Evolutionary conservation across 2,329 filamentous ascomycete species (phyloP).

Genomic region (Diaporthe humulicola): DNA sequence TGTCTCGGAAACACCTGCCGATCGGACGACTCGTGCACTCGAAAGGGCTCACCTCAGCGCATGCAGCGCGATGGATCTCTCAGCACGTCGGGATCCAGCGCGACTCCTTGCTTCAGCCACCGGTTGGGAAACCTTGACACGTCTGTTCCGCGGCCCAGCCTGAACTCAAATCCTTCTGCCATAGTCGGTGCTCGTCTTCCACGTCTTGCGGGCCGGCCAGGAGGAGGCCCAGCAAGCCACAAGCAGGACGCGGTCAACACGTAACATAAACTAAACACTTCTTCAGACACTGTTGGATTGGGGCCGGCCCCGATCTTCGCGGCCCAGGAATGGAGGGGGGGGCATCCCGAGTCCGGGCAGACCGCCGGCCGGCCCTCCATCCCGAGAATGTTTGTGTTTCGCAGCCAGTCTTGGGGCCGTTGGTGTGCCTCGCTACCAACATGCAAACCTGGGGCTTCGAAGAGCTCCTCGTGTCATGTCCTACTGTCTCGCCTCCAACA

Average conservation of each 20-base stretch:
- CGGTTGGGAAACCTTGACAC: neutral
- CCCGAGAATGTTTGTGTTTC: conserved; percentile 23
- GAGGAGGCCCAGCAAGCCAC: neutral
- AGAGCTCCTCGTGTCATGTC: conserved; percentile 5
- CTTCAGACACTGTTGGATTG: neutral
- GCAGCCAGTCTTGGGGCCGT: neutral
- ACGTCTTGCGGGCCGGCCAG: neutral
- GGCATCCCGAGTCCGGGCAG: conserved; percentile 27
- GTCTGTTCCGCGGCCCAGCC: conserved; percentile 8
- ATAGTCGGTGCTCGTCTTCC: neutral
- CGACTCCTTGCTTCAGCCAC: conserved; percentile 22
- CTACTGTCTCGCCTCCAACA: neutral
- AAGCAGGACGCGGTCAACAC: neutral
- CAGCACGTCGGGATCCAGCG: conserved; percentile 17
- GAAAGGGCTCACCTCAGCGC: conserved; percentile 22
- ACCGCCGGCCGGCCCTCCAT: conserved; percentile 32
- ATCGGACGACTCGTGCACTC: conserved; percentile 15
- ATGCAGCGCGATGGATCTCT: conserved; percentile 25
- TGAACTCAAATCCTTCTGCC: conserved; percentile 18
- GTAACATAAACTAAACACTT: neutral
- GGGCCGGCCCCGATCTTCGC: conserved; percentile 14
- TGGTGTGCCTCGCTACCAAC: neutral
- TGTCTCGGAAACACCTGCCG: neutral
- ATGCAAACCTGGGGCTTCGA: neutral
- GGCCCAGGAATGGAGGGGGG: neutral